These are phyloP conservation scores for Lachancea lanzarotensis DNA, from an alignment of 805 yeast genomes.

Conservation along the genomic window DNA sequence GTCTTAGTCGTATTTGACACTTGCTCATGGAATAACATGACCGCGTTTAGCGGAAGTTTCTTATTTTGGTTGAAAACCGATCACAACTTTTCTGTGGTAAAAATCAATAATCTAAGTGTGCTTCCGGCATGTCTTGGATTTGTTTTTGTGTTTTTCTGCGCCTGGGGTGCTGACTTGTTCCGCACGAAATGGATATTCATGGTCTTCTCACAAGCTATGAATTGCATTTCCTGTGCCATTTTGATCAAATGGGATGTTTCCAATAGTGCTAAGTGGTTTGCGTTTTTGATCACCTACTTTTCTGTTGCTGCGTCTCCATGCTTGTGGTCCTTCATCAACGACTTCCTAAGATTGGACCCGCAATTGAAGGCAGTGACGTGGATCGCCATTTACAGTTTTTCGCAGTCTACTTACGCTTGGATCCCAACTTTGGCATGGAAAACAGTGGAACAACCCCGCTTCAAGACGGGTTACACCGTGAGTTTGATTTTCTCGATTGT, in stretches of 20 bases:
- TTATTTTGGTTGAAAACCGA: constrained; percentile 56
- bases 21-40: constrained; percentile 58
- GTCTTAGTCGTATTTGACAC: constrained; percentile 48
- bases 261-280: constrained; percentile 57
- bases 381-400: constrained; percentile 49
- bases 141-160: constrained; percentile 39
- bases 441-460: constrained; percentile 54
- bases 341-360: constrained; percentile 51
- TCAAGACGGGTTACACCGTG: constrained; percentile 46
- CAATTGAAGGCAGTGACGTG: constrained; percentile 50
- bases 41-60: constrained; percentile 50
- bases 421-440: constrained; percentile 47
- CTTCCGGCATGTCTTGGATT: constrained; percentile 57
- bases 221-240: constrained; percentile 46
- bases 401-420: constrained; percentile 59
- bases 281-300: constrained; percentile 51
- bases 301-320: constrained; percentile 62
- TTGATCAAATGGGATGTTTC: constrained; percentile 57
- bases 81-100: constrained; percentile 37
- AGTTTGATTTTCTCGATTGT: constrained; percentile 43
- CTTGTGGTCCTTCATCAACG: constrained; percentile 51
- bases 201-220: constrained; percentile 46
- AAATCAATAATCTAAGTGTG: constrained; percentile 45
- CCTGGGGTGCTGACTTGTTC: constrained; percentile 45
- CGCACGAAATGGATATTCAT: constrained; percentile 49